Evolutionary conservation across 2,329 filamentous ascomycete species (phyloP).

Genomic region (Aspergillus pseudoviridinutans): DNA sequence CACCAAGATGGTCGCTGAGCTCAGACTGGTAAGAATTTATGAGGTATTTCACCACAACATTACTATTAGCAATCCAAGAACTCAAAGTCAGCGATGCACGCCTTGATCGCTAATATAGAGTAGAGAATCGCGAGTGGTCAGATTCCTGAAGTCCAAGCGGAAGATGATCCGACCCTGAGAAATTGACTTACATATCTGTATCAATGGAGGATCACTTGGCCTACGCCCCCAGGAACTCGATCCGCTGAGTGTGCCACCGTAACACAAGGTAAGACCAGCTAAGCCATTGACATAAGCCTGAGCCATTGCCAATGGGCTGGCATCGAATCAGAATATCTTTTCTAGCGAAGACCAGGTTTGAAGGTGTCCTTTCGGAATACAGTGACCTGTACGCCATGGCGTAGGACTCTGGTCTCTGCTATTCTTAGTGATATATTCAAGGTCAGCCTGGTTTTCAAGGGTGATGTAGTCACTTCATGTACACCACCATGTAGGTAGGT

Average conservation of each 20-base stretch:
- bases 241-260: constrained; percentile 4
- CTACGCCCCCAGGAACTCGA: constrained; percentile 4
- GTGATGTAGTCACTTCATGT: too few species aligned
- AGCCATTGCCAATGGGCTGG: constrained; percentile 20
- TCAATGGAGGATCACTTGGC: not conserved
- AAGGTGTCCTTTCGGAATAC: not conserved
- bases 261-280: not conserved
- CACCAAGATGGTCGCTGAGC: not conserved
- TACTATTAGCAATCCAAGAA: not conserved
- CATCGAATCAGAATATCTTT: constrained; percentile 16
- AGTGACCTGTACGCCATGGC: not conserved
- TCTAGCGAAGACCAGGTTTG: not conserved
- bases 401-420: not conserved
- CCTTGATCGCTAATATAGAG: not conserved
- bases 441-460: not conserved
- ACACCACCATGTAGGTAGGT: too few species aligned
- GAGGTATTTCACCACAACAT: not conserved
- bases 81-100: not conserved
- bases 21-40: not conserved
- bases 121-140: not conserved
- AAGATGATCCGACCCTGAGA: not conserved
- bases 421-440: not conserved
- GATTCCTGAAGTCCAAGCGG: not conserved
- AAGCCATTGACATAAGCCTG: constrained; percentile 7
- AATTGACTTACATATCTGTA: not conserved